Evolutionary conservation across 768 basidiomycete genomes (phyloP).

Genomic region (Amanita phalloides): DNA sequence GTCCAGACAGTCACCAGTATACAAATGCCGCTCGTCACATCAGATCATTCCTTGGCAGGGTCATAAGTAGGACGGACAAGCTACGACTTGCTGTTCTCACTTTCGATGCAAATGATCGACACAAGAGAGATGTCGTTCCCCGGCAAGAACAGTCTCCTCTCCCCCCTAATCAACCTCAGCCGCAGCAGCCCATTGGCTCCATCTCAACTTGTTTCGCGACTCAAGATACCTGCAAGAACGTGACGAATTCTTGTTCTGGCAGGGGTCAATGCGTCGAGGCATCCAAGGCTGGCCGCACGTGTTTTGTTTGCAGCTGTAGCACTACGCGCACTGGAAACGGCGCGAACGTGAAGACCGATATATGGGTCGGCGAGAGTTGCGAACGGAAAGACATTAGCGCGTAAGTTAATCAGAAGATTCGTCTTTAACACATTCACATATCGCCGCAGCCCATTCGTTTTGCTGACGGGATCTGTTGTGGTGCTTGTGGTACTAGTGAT

Average conservation of each 20-base stretch:
- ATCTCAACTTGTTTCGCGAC: conserved; percentile 54
- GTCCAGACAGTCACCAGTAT: conserved; percentile 47
- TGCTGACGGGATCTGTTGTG: conserved; percentile 60
- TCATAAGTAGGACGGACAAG: conserved; percentile 23
- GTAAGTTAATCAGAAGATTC: conserved; percentile 28
- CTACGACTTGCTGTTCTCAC: conserved; percentile 45
- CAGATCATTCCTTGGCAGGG: conserved; percentile 35
- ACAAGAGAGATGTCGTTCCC: conserved; percentile 28
- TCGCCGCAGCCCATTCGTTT: conserved; percentile 52
- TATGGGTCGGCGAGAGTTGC: conserved; percentile 70
- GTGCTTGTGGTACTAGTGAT: conserved; percentile 52
- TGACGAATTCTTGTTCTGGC: conserved; percentile 59
- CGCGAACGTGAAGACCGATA: conserved; percentile 41
- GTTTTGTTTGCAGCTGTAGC: conserved; percentile 44
- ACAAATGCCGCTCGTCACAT: conserved; percentile 29
- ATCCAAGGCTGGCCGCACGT: conserved; percentile 46
- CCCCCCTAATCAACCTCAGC: conserved; percentile 27
- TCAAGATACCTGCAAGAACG: conserved; percentile 43
- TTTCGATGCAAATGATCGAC: conserved; percentile 21
- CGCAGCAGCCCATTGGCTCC: conserved; percentile 44
- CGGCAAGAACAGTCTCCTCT: conserved; percentile 37
- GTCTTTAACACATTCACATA: conserved; percentile 5
- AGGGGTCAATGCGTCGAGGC: conserved; percentile 56
- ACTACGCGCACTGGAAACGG: conserved; percentile 37
- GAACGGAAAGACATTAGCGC: conserved; percentile 74